These are phyloP conservation scores for Glomus cerebriforme DNA, from an alignment of 192 early-diverging fungal species.

Conservation along the genomic window DNA sequence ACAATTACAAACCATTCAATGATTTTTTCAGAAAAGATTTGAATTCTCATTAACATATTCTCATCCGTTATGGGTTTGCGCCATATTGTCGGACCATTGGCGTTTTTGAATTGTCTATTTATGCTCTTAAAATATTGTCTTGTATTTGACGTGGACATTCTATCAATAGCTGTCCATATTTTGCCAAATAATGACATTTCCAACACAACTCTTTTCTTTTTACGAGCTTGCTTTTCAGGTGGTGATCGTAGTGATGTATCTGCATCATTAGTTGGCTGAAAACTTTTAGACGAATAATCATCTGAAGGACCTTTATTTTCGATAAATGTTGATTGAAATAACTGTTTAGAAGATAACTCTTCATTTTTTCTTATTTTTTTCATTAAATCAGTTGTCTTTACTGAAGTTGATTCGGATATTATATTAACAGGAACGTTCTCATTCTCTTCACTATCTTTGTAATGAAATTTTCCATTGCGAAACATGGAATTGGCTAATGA, in stretches of 20 bases:
- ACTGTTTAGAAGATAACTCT: not conserved
- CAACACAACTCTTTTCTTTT: not conserved
- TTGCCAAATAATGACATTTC: constrained; percentile 47
- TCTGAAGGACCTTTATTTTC: not conserved
- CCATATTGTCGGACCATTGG: not conserved
- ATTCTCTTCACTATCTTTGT: constrained; percentile 44
- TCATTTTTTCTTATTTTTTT: not conserved
- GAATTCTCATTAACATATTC: constrained; percentile 29
- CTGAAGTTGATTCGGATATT: not conserved
- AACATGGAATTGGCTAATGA: constrained; percentile 22
- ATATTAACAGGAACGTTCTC: constrained; percentile 17
- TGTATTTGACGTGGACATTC: constrained; percentile 40
- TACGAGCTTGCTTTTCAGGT: constrained; percentile 7
- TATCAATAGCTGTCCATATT: constrained; percentile 46
- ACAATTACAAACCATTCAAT: constrained; percentile 40
- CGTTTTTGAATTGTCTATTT: not conserved
- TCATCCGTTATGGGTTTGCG: constrained; percentile 9
- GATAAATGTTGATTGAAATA: not conserved
- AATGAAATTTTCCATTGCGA: constrained; percentile 30
- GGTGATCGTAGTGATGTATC: not conserved
- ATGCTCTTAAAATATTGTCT: constrained; percentile 26
- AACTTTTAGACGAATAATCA: not conserved
- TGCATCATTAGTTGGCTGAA: not conserved
- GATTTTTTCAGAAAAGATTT: constrained; percentile 47
- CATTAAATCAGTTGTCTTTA: not conserved